phyloP scores from a whole-genome alignment of 805 yeast species.

The Spathaspora arborariae region DNA sequence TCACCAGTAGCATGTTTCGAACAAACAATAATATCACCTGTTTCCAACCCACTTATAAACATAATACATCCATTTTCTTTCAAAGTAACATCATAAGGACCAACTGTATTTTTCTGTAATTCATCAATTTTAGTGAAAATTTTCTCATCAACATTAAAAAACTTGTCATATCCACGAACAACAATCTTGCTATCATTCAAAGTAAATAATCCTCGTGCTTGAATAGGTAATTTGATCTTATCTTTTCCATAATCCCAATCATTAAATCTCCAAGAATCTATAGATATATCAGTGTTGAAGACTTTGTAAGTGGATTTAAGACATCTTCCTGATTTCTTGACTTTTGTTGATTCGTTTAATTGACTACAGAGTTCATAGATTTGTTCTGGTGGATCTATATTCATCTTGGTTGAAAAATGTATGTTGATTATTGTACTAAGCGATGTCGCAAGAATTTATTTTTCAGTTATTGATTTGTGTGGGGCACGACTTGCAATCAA shows the following conservation, averaged over 20 bases:
- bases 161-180: constrained; percentile 90
- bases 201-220: constrained; percentile 83
- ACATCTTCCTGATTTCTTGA: constrained; percentile 20
- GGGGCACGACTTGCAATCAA: too few species aligned
- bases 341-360: constrained; percentile 16
- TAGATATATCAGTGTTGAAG: constrained; percentile 2
- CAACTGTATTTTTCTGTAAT: constrained; percentile 47
- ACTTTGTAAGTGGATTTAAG: constrained; percentile 13
- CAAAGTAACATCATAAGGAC: constrained; percentile 77
- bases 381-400: constrained; percentile 8
- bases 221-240: constrained; percentile 55
- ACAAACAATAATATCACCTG: constrained; percentile 80
- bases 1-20: constrained; percentile 88
- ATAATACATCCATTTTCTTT: constrained; percentile 95
- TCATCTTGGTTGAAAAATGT: too few species aligned
- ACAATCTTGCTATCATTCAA: constrained; percentile 46
- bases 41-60: constrained; percentile 69
- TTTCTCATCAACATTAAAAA: constrained; percentile 77
- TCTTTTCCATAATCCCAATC: constrained; percentile 81
- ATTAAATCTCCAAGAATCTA: constrained; percentile 70
- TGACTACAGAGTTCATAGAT: constrained; percentile 15
- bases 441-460: too few species aligned
- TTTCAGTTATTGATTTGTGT: too few species aligned
- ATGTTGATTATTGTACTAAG: too few species aligned
- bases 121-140: constrained; percentile 45